Conservation (phyloP, 2,329 filamentous ascomycete genomes). For the Sporothrix globosa region DNA sequence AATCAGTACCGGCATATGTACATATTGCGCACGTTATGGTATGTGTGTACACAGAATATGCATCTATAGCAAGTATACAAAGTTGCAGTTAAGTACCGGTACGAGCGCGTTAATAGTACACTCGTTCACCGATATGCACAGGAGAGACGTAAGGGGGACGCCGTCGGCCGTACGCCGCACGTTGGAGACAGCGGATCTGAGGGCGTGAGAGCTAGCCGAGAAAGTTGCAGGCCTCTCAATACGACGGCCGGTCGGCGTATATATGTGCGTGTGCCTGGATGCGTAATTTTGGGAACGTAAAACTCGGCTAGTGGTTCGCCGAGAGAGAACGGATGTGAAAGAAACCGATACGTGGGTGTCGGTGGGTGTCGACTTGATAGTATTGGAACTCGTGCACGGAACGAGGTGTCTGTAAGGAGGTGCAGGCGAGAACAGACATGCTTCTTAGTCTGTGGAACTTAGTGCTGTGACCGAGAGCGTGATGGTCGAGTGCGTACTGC, state of each 20-base stretch:
- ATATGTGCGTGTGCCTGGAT: neutral
- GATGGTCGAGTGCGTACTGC: constrained; percentile 14
- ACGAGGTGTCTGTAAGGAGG: neutral
- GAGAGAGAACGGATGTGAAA: neutral
- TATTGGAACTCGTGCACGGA: neutral
- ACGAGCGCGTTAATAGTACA: neutral
- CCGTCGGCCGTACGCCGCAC: constrained; percentile 19
- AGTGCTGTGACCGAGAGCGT: neutral
- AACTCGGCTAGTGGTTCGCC: too few species aligned
- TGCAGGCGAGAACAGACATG: constrained; percentile 1
- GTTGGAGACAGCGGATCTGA: neutral
- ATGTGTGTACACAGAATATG: constrained; percentile 5
- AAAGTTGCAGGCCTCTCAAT: neutral
- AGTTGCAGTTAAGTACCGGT: neutral
- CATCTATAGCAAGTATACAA: constrained; percentile 8
- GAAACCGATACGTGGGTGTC: neutral
- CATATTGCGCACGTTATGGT: neutral
- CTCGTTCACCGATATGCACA: neutral
- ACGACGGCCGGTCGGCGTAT: neutral
- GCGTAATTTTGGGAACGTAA: constrained; percentile 21
- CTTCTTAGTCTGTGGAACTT: constrained; percentile 14
- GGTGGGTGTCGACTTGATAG: neutral
- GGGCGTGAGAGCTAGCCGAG: neutral
- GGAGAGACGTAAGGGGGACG: neutral
- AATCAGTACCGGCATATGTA: neutral